Percentiles rank a stretch among this genome's conserved stretches.
These are phyloP conservation scores for Colletotrichum tropicale DNA, from an alignment of 2,329 filamentous ascomycete species.

Conservation along the genomic window DNA sequence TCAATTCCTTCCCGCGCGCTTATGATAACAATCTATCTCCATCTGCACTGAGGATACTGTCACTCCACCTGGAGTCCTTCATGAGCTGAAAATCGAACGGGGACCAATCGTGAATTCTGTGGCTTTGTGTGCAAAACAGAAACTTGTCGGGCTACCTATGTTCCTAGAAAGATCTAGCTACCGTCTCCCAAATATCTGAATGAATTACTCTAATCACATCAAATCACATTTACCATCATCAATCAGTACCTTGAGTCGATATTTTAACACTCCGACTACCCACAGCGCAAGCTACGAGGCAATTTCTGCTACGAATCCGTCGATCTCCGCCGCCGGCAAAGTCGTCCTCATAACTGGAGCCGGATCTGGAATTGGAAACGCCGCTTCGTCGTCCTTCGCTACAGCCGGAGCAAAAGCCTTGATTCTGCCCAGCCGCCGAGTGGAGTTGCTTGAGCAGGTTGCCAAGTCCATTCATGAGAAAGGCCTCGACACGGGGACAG, in stretches of 20 bases:
- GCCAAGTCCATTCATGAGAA: neutral
- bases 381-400: neutral
- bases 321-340: neutral
- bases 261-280: neutral
- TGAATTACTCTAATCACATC: accelerated
- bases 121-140: neutral
- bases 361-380: neutral
- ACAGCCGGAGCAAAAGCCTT: neutral
- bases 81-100: accelerated
- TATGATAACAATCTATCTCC: accelerated
- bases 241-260: accelerated
- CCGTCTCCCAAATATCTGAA: accelerated
- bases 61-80: accelerated
- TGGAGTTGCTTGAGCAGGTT: neutral
- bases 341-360: neutral
- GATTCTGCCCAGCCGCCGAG: neutral
- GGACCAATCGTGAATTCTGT: accelerated
- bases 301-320: neutral
- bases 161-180: neutral
- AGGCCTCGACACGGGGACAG: accelerated
- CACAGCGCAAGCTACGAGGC: neutral
- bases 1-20: neutral
- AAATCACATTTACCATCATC: neutral
- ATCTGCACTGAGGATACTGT: accelerated
- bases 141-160: accelerated